These are phyloP conservation scores for Populus alba DNA, from an alignment of 345 rosid species.

Conservation along the genomic window DNA sequence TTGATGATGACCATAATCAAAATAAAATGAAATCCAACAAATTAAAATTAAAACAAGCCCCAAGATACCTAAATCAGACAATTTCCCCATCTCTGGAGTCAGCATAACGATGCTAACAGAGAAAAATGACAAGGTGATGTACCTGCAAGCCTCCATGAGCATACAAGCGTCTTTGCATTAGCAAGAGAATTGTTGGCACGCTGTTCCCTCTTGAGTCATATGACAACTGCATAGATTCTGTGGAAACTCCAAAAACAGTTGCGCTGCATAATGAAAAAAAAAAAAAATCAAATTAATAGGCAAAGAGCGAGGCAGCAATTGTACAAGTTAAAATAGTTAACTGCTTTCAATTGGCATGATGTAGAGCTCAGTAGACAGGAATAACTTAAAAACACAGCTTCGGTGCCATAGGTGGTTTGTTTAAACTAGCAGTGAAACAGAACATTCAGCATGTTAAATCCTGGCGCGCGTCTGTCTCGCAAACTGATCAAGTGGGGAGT, in stretches of 20 bases:
- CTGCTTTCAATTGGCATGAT: background rate
- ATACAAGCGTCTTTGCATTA: conserved; percentile 30
- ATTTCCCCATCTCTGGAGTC: background rate
- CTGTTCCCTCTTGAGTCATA: conserved; percentile 34
- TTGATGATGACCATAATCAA: background rate
- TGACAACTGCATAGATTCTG: conserved; percentile 38
- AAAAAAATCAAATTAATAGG: background rate
- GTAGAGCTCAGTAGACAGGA: background rate
- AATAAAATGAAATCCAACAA: background rate
- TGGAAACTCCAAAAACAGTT: conserved; percentile 39
- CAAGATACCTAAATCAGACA: background rate
- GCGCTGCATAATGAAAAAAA: conserved; percentile 22
- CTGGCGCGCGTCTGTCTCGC: background rate
- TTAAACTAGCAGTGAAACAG: background rate
- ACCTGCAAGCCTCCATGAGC: conserved; percentile 36
- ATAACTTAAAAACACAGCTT: background rate
- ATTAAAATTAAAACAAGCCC: background rate
- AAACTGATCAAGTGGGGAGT: background rate
- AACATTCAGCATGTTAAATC: background rate
- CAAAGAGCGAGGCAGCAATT: background rate
- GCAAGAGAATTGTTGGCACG: conserved; percentile 35
- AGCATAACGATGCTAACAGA: background rate
- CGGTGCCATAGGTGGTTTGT: background rate
- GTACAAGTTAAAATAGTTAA: background rate
- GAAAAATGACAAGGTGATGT: background rate